phyloP scores from a whole-genome alignment of 2,329 filamentous ascomycete species.

The Drechslerella coelobrocha region DNA sequence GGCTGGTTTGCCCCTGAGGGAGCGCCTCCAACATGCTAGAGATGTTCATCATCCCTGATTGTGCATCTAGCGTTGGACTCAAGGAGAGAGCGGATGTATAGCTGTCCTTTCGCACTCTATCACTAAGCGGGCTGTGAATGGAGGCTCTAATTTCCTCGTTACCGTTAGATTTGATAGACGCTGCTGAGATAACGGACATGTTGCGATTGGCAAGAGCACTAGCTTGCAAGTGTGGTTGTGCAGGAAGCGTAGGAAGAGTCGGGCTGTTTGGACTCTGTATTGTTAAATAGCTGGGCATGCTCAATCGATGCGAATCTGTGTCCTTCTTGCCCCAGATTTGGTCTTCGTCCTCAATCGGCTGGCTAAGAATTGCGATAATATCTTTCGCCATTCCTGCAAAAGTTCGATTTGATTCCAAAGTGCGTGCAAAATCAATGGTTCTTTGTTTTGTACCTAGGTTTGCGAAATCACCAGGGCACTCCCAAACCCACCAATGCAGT shows the following conservation, averaged over 20 bases:
- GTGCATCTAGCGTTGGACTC: constrained; percentile 37
- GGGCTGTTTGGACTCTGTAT: constrained; percentile 30
- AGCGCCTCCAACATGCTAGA: constrained; percentile 33
- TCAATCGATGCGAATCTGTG: constrained; percentile 62
- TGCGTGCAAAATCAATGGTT: constrained; percentile 75
- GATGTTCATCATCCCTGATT: constrained; percentile 39
- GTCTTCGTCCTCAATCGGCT: constrained; percentile 84
- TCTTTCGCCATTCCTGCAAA: constrained; percentile 86
- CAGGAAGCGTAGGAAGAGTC: constrained; percentile 4
- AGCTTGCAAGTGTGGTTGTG: constrained; percentile 12
- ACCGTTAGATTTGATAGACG: constrained; percentile 28
- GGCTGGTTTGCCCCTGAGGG: constrained; percentile 23
- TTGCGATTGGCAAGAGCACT: constrained; percentile 21
- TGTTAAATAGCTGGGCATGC: constrained; percentile 47
- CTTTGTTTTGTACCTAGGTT: constrained; percentile 74
- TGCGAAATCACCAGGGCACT: constrained; percentile 93
- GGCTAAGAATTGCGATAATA: constrained; percentile 75
- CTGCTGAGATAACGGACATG: constrained; percentile 34
- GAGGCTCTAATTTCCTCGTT: constrained; percentile 34
- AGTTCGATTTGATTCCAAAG: constrained; percentile 77
- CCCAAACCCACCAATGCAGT: constrained; percentile 87
- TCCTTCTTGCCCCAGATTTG: constrained; percentile 90
- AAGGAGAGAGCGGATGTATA: constrained; percentile 32
- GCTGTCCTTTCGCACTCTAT: constrained; percentile 37
- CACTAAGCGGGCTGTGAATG: constrained; percentile 20